Evolutionary conservation across 2,329 filamentous ascomycete species (phyloP).

Genomic region (Ophiostoma piceae): DNA sequence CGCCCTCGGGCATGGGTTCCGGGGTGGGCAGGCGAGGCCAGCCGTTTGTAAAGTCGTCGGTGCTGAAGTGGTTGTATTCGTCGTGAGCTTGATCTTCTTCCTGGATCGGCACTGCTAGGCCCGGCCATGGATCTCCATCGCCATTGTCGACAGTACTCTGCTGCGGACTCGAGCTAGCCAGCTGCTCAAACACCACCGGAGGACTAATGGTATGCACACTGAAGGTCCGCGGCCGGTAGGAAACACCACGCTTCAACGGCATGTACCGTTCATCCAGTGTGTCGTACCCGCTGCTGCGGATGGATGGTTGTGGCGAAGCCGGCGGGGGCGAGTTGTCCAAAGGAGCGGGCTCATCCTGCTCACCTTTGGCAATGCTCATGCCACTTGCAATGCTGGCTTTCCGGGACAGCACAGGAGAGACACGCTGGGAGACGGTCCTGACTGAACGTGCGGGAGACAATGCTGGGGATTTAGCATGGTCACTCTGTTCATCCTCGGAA

Average conservation of each 20-base stretch:
- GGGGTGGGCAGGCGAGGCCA: not conserved
- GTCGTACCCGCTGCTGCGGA: too few relatives aligned
- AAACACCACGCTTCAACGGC: not conserved
- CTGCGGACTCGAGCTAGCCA: not conserved
- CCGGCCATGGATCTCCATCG: not conserved
- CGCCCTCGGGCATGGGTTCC: not conserved
- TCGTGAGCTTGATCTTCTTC: not conserved
- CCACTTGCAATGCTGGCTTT: not conserved
- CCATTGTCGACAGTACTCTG: not conserved
- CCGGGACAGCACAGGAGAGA: not conserved
- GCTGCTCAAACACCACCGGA: constrained; percentile 4
- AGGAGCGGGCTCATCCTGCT: not conserved
- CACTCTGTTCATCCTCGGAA: not conserved
- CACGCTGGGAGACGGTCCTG: not conserved
- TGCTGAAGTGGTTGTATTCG: not conserved
- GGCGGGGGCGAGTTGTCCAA: not conserved
- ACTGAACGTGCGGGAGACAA: not conserved
- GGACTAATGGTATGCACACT: constrained; percentile 25
- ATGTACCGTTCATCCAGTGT: not conserved
- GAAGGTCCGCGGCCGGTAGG: constrained; percentile 20
- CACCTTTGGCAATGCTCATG: not conserved
- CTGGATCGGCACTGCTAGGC: not conserved
- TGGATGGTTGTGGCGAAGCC: not conserved
- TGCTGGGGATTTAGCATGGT: not conserved
- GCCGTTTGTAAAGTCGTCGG: not conserved